Conservation (phyloP, 2,329 filamentous ascomycete genomes). For the Fusarium falciforme region DNA sequence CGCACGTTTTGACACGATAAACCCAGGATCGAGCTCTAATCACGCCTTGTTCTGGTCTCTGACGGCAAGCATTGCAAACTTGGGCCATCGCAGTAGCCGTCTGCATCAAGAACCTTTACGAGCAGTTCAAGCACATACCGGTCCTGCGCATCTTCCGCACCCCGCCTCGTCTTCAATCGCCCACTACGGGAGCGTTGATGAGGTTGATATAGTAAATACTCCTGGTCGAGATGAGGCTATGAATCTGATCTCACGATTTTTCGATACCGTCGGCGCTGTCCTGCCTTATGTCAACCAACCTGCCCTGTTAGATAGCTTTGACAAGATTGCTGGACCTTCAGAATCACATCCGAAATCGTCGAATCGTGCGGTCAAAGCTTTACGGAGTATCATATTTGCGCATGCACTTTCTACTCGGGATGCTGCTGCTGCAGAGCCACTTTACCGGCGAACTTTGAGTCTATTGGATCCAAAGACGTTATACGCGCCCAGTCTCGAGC, state of each 20-base stretch:
- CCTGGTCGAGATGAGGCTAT: constrained; percentile 12
- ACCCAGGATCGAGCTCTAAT: constrained; percentile 46
- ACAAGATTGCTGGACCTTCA: constrained; percentile 15
- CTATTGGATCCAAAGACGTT: constrained; percentile 43
- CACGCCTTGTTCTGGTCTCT: constrained; percentile 47
- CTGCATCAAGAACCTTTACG: neutral
- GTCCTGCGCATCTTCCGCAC: neutral
- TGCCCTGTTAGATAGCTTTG: constrained; percentile 34
- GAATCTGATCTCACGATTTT: constrained; percentile 38
- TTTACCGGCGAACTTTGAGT: constrained; percentile 42
- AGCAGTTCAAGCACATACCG: neutral
- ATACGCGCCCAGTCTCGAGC: constrained; percentile 23
- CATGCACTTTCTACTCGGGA: constrained; percentile 39
- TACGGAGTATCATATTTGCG: constrained; percentile 47
- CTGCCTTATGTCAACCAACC: constrained; percentile 43
- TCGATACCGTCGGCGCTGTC: constrained; percentile 44
- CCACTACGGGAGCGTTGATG: neutral
- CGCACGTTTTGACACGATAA: neutral
- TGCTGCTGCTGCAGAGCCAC: constrained; percentile 39
- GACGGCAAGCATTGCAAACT: constrained; percentile 43
- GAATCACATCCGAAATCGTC: neutral
- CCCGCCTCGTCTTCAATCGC: neutral
- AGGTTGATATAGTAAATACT: constrained; percentile 7
- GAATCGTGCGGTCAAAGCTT: constrained; percentile 13
- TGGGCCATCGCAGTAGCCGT: constrained; percentile 32